A percentile compares a stretch with the other conserved stretches of the same genome.
Evolutionary conservation across 192 early-diverging fungal genomes (phyloP).

Genomic region (Backusella macrospora): DNA sequence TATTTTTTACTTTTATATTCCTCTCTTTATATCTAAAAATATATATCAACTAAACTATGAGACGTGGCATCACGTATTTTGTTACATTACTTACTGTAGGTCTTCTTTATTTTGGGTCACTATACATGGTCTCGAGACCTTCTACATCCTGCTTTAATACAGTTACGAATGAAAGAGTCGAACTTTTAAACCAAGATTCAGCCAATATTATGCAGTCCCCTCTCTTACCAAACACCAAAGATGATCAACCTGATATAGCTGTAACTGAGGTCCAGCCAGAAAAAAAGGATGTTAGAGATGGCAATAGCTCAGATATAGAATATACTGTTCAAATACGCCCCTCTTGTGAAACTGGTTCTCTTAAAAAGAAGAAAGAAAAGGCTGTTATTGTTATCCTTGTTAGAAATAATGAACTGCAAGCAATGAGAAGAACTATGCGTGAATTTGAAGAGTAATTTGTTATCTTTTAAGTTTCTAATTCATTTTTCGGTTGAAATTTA

Average conservation of each 20-base stretch:
- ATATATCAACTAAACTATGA: not conserved
- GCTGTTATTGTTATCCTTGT: conserved; percentile 73
- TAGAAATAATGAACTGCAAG: conserved; percentile 70
- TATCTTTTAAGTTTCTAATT: not conserved
- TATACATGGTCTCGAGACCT: conserved; percentile 1
- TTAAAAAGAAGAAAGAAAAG: conserved; percentile 21
- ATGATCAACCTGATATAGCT: not conserved
- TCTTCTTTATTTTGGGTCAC: conserved; percentile 1
- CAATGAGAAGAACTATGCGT: conserved; percentile 61
- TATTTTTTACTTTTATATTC: not conserved
- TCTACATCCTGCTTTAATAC: not conserved
- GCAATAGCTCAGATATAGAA: not conserved
- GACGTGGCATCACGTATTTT: not conserved
- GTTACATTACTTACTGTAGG: not conserved
- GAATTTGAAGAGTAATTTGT: conserved; percentile 62
- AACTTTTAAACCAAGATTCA: not conserved
- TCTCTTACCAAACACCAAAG: not conserved
- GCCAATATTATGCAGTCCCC: not conserved
- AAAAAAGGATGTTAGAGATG: not conserved
- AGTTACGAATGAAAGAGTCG: not conserved
- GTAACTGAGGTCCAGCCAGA: not conserved
- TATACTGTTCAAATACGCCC: conserved; percentile 8
- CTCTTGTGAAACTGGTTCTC: not conserved
- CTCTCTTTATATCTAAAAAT: not conserved
- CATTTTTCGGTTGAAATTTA: not conserved